Conservation (phyloP, 768 basidiomycete genomes). For the Hypsizygus marmoreus region DNA sequence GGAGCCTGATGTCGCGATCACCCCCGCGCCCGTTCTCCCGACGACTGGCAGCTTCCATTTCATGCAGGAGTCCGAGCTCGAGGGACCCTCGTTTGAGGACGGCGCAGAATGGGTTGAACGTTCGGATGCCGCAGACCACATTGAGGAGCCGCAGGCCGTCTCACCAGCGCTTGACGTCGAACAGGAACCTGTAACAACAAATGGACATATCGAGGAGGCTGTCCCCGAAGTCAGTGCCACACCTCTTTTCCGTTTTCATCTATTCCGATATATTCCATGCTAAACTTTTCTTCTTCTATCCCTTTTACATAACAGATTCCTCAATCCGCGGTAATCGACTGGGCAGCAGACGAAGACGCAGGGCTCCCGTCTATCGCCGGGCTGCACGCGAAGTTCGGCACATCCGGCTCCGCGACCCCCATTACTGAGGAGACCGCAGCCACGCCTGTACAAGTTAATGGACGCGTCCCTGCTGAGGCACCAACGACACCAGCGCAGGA, state of each 20-base stretch:
- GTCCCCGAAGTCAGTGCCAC: slow-evolving; percentile 12
- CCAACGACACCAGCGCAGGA: slow-evolving; percentile 23
- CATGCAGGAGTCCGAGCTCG: slow-evolving; percentile 82
- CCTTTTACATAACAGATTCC: slow-evolving; percentile 11
- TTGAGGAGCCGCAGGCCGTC: slow-evolving; percentile 21
- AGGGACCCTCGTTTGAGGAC: slow-evolving; percentile 52
- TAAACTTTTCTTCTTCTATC: not conserved
- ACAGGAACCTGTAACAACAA: slow-evolving; percentile 11
- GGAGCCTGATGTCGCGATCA: slow-evolving; percentile 36
- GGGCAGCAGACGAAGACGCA: slow-evolving; percentile 82
- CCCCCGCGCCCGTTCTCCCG: slow-evolving; percentile 42
- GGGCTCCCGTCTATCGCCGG: slow-evolving; percentile 78
- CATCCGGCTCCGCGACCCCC: slow-evolving; percentile 73
- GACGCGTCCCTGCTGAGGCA: slow-evolving; percentile 22
- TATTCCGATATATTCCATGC: not conserved
- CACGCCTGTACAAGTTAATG: slow-evolving; percentile 29
- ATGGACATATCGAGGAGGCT: slow-evolving; percentile 16
- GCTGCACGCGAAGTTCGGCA: slow-evolving; percentile 76
- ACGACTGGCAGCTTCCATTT: slow-evolving; percentile 69
- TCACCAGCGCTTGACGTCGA: slow-evolving; percentile 12
- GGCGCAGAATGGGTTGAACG: slow-evolving; percentile 59
- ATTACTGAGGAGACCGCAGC: slow-evolving; percentile 29
- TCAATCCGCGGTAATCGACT: slow-evolving; percentile 57
- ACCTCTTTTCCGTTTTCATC: not conserved
- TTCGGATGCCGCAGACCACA: slow-evolving; percentile 37